phyloP scores from a whole-genome alignment of 106 monocot genomes.

The Phalaenopsis aphrodite region DNA sequence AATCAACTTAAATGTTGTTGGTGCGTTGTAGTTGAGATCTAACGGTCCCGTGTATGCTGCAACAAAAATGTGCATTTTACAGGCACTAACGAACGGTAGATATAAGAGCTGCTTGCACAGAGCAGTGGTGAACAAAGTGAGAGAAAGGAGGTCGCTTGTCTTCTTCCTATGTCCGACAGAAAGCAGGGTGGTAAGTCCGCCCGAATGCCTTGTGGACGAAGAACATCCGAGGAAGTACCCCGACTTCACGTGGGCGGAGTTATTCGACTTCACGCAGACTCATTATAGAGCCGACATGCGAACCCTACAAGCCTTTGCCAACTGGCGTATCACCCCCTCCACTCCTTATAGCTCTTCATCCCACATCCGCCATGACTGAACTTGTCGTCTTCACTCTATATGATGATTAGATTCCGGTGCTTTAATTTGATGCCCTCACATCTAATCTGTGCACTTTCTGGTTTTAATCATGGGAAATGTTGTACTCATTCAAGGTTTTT shows the following conservation, averaged over 20 bases:
- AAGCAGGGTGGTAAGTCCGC: constrained; percentile 11
- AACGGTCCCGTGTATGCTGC: too few relatives aligned
- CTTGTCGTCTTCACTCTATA: not conserved
- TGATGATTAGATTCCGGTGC: not conserved
- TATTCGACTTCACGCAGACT: constrained; percentile 20
- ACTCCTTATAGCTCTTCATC: too few relatives aligned
- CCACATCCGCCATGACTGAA: too few relatives aligned
- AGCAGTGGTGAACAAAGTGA: constrained; percentile 19
- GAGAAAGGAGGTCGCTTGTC: constrained; percentile 14
- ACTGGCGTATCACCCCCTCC: constrained; percentile 8
- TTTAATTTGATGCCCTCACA: not conserved
- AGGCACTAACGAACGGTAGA: constrained; percentile 18
- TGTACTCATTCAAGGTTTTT: not conserved
- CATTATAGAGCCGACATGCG: constrained; percentile 18
- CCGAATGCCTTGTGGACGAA: not conserved
- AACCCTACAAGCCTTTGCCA: constrained; percentile 18
- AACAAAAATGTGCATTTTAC: not conserved
- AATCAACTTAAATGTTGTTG: too few relatives aligned
- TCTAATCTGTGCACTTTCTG: not conserved
- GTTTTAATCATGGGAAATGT: not conserved
- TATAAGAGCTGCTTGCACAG: constrained; percentile 28
- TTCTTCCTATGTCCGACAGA: constrained; percentile 21
- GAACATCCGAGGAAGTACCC: constrained; percentile 5
- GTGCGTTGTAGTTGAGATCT: too few relatives aligned
- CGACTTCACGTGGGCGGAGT: constrained; percentile 20